Conservation (phyloP, 75 land plant species). For the Selaginella tamariscina region DNA sequence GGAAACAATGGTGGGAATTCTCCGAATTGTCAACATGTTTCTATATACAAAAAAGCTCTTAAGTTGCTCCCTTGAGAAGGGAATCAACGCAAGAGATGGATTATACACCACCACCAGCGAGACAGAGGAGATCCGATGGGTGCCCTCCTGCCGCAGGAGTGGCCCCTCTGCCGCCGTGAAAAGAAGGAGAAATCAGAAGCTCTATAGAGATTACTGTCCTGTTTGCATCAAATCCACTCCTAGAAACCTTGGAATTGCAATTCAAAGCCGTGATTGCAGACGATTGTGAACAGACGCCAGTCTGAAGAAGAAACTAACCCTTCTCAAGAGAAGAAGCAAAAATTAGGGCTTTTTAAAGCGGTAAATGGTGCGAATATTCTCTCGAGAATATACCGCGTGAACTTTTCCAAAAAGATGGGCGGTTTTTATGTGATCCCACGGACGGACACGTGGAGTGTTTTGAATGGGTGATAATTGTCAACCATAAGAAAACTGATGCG, state of each 20-base stretch:
- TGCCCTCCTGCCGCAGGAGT: conserved; percentile 53
- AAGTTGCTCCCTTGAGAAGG: background rate
- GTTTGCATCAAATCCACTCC: background rate
- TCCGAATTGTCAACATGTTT: conserved; percentile 56
- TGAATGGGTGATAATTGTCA: too few relatives aligned
- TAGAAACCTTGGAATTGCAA: background rate
- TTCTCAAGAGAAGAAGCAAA: too few relatives aligned
- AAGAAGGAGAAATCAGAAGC: conserved; percentile 37
- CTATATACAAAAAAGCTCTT: background rate
- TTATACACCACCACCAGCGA: conserved; percentile 45
- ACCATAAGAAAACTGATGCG: too few relatives aligned
- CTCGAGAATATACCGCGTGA: too few relatives aligned
- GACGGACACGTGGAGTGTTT: too few relatives aligned
- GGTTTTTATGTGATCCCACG: too few relatives aligned
- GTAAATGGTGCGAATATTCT: too few relatives aligned
- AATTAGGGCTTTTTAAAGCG: too few relatives aligned
- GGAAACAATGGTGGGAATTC: conserved; percentile 68
- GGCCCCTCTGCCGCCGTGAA: conserved; percentile 67
- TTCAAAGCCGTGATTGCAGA: conserved; percentile 3
- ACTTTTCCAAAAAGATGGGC: too few relatives aligned
- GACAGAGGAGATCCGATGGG: conserved; percentile 44
- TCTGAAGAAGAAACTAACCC: too few relatives aligned
- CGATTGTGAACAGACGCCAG: too few relatives aligned
- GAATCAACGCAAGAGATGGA: background rate
- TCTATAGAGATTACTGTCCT: background rate